Evolutionary conservation across 2,329 filamentous ascomycete species (phyloP).

Genomic region (Dactylellina sp.): DNA sequence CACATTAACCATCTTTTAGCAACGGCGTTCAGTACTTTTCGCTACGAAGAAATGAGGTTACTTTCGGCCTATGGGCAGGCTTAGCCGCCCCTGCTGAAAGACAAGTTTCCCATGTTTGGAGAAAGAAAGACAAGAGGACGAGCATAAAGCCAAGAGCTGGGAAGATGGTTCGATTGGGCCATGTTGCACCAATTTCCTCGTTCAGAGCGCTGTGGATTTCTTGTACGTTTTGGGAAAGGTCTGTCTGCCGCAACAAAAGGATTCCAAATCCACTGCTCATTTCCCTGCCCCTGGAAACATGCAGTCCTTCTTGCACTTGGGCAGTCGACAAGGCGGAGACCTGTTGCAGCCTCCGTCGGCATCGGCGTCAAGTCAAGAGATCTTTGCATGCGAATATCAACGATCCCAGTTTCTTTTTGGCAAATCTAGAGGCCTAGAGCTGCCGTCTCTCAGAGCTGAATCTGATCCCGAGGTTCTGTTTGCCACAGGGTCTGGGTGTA

Average conservation of each 20-base stretch:
- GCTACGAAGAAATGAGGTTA: constrained; percentile 21
- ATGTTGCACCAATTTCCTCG: constrained; percentile 43
- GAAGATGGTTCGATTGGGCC: constrained; percentile 14
- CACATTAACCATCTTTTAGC: constrained; percentile 11
- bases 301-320: background rate
- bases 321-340: background rate
- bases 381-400: background rate
- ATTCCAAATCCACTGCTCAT: constrained; percentile 53
- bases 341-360: background rate
- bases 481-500: too few species aligned
- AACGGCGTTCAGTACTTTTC: constrained; percentile 32
- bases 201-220: constrained; percentile 35
- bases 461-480: too few species aligned
- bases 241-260: constrained; percentile 11
- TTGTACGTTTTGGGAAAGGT: constrained; percentile 47
- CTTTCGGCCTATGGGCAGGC: constrained; percentile 20
- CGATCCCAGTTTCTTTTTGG: background rate
- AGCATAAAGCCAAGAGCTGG: constrained; percentile 27
- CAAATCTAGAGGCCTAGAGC: background rate
- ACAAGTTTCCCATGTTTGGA: constrained; percentile 35
- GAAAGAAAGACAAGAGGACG: constrained; percentile 20
- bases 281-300: constrained; percentile 30
- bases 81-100: constrained; percentile 12
- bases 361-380: background rate
- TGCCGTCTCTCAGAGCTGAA: too few species aligned